phyloP scores from a whole-genome alignment of 176 grass and related monocot species.

The Oryza meridionalis region DNA sequence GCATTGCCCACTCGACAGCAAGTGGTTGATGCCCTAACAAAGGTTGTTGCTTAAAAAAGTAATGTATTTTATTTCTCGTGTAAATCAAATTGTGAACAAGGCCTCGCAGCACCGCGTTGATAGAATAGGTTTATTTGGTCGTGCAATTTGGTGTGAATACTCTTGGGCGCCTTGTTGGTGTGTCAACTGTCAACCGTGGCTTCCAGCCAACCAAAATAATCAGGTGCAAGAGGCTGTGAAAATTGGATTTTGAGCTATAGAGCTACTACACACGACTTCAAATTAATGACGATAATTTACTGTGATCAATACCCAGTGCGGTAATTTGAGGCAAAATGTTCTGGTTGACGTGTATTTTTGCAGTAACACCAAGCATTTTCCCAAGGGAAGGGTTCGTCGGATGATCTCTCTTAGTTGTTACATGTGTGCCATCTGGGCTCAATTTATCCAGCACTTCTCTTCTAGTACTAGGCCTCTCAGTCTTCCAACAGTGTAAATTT shows the following conservation, averaged over 20 bases:
- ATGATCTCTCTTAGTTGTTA: not conserved
- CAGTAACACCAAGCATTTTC: not conserved
- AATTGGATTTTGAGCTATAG: not conserved
- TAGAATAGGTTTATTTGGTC: conserved; percentile 10
- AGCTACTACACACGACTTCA: not conserved
- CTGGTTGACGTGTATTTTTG: not conserved
- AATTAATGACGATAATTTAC: not conserved
- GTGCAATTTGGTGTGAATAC: conserved; percentile 1
- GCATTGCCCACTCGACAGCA: conserved; percentile 76
- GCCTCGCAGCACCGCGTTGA: not conserved
- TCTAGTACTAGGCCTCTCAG: not conserved
- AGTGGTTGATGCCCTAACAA: conserved; percentile 70
- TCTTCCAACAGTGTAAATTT: not conserved
- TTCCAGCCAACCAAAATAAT: conserved; percentile 40
- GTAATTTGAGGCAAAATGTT: not conserved
- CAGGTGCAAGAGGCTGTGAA: conserved; percentile 18
- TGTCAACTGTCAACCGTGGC: not conserved
- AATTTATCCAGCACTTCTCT: not conserved
- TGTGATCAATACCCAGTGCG: not conserved
- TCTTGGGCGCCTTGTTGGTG: conserved; percentile 14
- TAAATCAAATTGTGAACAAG: not conserved
- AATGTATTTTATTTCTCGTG: conserved; percentile 1
- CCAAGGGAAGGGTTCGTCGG: not conserved
- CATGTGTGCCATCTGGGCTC: not conserved
- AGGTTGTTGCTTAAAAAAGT: conserved; percentile 42